Percentiles rank a stretch among this genome's conserved stretches.
Evolutionary conservation across 495 filamentous ascomycete species (phyloP).

Genomic region (Penicillium fimorum): DNA sequence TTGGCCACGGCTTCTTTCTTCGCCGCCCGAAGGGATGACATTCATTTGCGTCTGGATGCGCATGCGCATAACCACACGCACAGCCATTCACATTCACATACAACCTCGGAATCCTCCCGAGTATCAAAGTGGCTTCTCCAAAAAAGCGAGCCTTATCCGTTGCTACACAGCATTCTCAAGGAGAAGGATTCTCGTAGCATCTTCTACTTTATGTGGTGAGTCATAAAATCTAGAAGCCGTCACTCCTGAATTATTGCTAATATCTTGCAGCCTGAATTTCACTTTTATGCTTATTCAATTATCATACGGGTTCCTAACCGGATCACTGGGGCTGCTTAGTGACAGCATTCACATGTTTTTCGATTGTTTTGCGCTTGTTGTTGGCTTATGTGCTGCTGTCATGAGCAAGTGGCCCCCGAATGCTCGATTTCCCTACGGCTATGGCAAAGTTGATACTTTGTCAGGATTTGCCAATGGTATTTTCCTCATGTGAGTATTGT

Average conservation of each 20-base stretch:
- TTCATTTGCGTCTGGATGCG: slow-evolving; percentile 23
- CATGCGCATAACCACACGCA: slow-evolving; percentile 38
- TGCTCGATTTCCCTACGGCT: slow-evolving; percentile 85
- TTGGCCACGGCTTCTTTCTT: slow-evolving; percentile 35
- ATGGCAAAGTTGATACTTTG: slow-evolving; percentile 94
- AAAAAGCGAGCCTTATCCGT: slow-evolving; percentile 63
- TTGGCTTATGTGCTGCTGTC: slow-evolving; percentile 91
- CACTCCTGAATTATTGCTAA: slow-evolving; percentile 15
- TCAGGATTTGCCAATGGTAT: slow-evolving; percentile 97
- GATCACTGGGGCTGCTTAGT: slow-evolving; percentile 88
- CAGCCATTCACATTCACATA: slow-evolving; percentile 41
- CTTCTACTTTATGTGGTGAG: slow-evolving; percentile 92
- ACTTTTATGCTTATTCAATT: slow-evolving; percentile 93
- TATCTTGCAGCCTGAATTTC: slow-evolving; percentile 73
- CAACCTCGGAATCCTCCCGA: slow-evolving; percentile 43
- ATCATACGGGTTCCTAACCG: slow-evolving; percentile 87
- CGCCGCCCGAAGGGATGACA: slow-evolving; percentile 41
- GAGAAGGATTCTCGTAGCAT: slow-evolving; percentile 95
- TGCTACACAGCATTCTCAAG: slow-evolving; percentile 79
- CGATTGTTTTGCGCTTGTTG: slow-evolving; percentile 88
- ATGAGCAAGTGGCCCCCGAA: slow-evolving; percentile 97
- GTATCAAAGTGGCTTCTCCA: slow-evolving; percentile 66
- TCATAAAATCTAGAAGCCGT: slow-evolving; percentile 5
- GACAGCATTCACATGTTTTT: slow-evolving; percentile 99
- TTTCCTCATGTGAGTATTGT: slow-evolving; percentile 76